Evolutionary conservation across 1,139 yeast genomes (phyloP).

Genomic region (Pichia sp.): DNA sequence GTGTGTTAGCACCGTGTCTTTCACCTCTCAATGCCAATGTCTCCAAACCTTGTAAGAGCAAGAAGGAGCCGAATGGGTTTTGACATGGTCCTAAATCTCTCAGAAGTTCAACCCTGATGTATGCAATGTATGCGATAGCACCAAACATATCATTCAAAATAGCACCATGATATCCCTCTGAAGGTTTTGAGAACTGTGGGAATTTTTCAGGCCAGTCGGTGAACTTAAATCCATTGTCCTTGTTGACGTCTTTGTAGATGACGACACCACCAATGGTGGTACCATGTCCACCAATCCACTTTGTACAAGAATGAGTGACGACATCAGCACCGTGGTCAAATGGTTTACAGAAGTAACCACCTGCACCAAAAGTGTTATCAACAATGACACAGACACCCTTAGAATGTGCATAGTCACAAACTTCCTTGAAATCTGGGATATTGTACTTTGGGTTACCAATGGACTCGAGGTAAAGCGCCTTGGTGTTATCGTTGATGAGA

Average conservation of each 20-base stretch:
- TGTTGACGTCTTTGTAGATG: slow-evolving; percentile 69
- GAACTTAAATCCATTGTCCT: slow-evolving; percentile 64
- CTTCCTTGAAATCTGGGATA: slow-evolving; percentile 81
- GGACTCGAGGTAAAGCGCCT: slow-evolving; percentile 83
- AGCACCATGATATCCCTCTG: slow-evolving; percentile 91
- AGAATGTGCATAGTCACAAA: slow-evolving; percentile 73
- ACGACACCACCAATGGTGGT: slow-evolving; percentile 91
- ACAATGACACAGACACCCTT: slow-evolving; percentile 89
- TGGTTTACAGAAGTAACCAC: slow-evolving; percentile 84
- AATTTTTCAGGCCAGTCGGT: slow-evolving; percentile 73
- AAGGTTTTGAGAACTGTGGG: slow-evolving; percentile 87
- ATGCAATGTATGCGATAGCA: slow-evolving; percentile 69
- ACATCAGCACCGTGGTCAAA: slow-evolving; percentile 66
- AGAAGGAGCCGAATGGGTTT: slow-evolving; percentile 85
- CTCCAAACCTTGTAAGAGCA: slow-evolving; percentile 85
- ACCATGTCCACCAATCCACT: slow-evolving; percentile 99
- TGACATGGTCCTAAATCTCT: slow-evolving; percentile 90
- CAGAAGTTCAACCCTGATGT: slow-evolving; percentile 74
- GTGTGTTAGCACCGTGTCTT: slow-evolving; percentile 83
- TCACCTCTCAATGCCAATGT: slow-evolving; percentile 90
- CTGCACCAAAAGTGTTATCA: slow-evolving; percentile 97
- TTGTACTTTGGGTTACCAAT: slow-evolving; percentile 93
- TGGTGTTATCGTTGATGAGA: slow-evolving; percentile 75
- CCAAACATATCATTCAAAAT: slow-evolving; percentile 79
- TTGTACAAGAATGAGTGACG: slow-evolving; percentile 84